Percentiles rank a stretch among this genome's conserved stretches.
Evolutionary conservation across 2,329 filamentous ascomycete genomes (phyloP).

Genomic region (Metarhizium anisopliae): DNA sequence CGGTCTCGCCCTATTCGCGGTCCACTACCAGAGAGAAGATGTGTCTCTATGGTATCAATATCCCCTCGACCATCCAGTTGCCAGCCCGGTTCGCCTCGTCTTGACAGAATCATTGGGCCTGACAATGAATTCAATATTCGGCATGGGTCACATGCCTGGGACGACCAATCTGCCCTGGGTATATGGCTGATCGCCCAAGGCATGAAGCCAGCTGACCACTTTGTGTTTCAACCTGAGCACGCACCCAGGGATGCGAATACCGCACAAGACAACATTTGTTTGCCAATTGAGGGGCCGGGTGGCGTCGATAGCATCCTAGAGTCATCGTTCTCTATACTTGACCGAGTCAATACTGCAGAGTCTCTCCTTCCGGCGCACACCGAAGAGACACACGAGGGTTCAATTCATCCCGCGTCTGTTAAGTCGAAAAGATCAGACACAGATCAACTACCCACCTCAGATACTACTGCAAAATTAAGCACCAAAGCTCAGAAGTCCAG

Average conservation of each 20-base stretch:
- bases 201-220: conserved; percentile 18
- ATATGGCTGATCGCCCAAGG: conserved; percentile 29
- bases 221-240: conserved; percentile 10
- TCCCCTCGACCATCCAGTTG: conserved; percentile 2
- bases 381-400: background rate
- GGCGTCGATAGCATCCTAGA: conserved; percentile 9
- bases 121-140: conserved; percentile 21
- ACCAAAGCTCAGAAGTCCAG: conserved; percentile 3
- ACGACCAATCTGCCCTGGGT: conserved; percentile 25
- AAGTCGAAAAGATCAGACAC: background rate
- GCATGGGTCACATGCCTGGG: conserved; percentile 20
- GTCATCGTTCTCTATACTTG: conserved; percentile 3
- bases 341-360: background rate
- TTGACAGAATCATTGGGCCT: conserved; percentile 10
- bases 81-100: conserved; percentile 4
- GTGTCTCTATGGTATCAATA: background rate
- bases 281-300: background rate
- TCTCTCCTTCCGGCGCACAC: background rate
- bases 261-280: background rate
- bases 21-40: background rate
- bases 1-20: background rate
- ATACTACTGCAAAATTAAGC: background rate
- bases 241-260: background rate
- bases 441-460: background rate
- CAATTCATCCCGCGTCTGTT: background rate